Base-by-base conservation (phyloP, 495 filamentous ascomycete species). In the Hypoxylon subgilvum region DNA sequence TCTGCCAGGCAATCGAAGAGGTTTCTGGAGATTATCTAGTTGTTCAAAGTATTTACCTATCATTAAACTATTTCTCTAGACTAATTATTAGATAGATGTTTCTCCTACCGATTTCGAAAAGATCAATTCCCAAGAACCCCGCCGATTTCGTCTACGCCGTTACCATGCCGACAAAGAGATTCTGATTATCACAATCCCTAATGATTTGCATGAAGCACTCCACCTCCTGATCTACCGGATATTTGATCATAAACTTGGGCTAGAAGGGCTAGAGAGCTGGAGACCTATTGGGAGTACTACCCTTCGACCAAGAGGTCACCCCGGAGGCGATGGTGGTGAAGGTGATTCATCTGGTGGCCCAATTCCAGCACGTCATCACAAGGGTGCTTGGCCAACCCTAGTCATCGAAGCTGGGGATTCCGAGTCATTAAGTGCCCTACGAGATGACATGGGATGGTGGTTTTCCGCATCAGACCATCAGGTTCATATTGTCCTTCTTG, bases 141-240 rank as follows among this genome's bases (percentile, higher is more conserved):
- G n/a, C n/a, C n/a, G n/a, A n/a, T n/a, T 42, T 42, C 39, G 39
- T 10, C 21, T 42, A 12, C 39, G 21, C 22, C 39, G 21, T 27
- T 42, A 42, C n/a, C 19, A 42, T 13, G 39, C 39, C 7, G 12
- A 27, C 21, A 42, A 1, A 27, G 19, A 10, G 0, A 27, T 42
- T 10, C 39, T 42, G 2, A 42, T 42, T 10, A 42, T 42, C 39
- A 42, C 22, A 25, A 42, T 42, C 39, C 39, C 39, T 12, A 42
- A 1, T 6, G 7, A 6, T 1, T 12, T 42, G 2, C 22, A 42
- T 27, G 39, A 42, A 42, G 39, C 21, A 25, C 39, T 42, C 14
- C 39, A 42, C n/a, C 1, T 13, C 1, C 1, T 1, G 4, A 42
- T 42, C 19, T 42, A 27, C 3, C 1, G 5, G 19, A 12, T 12